These are phyloP conservation scores for Fusarium sterilihyphosum DNA, from an alignment of 2,329 filamentous ascomycete species.

Conservation along the genomic window DNA sequence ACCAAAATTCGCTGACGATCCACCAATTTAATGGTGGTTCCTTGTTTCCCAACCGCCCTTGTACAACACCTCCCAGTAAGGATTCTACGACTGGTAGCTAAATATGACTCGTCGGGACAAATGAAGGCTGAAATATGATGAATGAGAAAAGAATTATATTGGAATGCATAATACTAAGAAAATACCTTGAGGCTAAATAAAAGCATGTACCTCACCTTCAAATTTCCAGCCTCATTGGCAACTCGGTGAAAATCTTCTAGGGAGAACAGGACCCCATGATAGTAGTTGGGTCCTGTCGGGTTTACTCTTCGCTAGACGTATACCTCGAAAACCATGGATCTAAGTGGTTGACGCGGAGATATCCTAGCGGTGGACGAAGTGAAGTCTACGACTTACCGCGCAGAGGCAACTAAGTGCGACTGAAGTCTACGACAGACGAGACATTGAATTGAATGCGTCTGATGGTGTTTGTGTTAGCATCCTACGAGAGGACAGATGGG, in stretches of 20 bases:
- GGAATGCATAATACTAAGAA: background rate
- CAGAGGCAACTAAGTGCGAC: conserved; percentile 16
- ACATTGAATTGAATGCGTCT: conserved; percentile 5
- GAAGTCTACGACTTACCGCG: conserved; percentile 38
- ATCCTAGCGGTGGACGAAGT: conserved; percentile 70
- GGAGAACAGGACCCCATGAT: conserved; percentile 69
- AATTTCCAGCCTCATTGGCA: conserved; percentile 76
- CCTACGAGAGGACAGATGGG: conserved; percentile 25
- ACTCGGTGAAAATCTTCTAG: conserved; percentile 83
- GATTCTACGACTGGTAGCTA: background rate
- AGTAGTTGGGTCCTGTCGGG: conserved; percentile 53
- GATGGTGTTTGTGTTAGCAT: conserved; percentile 16
- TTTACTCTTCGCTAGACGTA: conserved; percentile 90
- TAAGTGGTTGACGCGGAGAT: conserved; percentile 85
- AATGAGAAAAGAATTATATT: background rate
- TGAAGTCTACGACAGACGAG: conserved; percentile 29
- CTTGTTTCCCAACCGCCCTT: background rate
- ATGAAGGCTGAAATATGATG: background rate
- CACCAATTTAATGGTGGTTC: background rate
- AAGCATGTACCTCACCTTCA: conserved; percentile 83
- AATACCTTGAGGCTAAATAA: background rate
- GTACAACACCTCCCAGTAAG: background rate
- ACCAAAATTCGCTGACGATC: background rate
- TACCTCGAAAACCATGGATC: conserved; percentile 86
- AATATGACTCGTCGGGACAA: too few species aligned